These are phyloP conservation scores for Globisporangium solare DNA, from an alignment of 352 stramenopile genomes.

Conservation along the genomic window DNA sequence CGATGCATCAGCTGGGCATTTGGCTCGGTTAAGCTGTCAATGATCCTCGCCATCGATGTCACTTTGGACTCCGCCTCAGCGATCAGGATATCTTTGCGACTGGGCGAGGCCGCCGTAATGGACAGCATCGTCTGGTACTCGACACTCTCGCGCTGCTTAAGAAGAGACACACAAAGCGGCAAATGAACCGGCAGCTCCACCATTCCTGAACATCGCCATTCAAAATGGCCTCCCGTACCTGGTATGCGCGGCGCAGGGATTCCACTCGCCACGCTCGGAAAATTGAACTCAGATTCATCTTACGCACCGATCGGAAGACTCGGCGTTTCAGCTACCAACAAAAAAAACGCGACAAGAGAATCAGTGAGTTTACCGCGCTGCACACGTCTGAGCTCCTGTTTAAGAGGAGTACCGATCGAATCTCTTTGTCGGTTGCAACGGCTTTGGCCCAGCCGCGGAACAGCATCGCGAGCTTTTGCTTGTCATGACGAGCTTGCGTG, in stretches of 20 bases:
- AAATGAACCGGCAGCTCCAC: no score
- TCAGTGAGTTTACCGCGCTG: no score
- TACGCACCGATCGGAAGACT: conserved; percentile 47
- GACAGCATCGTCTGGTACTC: conserved; percentile 84
- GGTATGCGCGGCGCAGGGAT: conserved; percentile 60
- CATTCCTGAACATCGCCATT: no score
- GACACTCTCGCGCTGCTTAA: conserved; percentile 42
- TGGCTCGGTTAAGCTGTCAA: conserved; percentile 73
- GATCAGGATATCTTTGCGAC: conserved; percentile 72
- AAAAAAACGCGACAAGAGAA: background rate
- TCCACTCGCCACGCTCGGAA: conserved; percentile 76
- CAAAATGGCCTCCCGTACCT: conserved; percentile 16
- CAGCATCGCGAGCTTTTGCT: conserved; percentile 21
- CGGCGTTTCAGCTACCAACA: conserved; percentile 47
- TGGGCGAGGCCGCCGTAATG: conserved; percentile 65
- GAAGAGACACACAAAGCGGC: background rate
- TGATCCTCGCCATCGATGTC: conserved; percentile 67
- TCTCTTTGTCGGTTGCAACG: conserved; percentile 34
- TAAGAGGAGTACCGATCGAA: conserved; percentile 30
- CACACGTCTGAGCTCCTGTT: no score
- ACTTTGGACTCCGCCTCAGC: conserved; percentile 58
- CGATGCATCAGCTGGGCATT: conserved; percentile 63
- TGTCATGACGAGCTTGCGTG: conserved; percentile 15
- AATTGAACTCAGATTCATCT: conserved; percentile 47
- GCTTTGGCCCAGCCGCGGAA: conserved; percentile 48